Base-by-base conservation (phyloP, 106 monocot species). In the Vanilla planifolia region DNA sequence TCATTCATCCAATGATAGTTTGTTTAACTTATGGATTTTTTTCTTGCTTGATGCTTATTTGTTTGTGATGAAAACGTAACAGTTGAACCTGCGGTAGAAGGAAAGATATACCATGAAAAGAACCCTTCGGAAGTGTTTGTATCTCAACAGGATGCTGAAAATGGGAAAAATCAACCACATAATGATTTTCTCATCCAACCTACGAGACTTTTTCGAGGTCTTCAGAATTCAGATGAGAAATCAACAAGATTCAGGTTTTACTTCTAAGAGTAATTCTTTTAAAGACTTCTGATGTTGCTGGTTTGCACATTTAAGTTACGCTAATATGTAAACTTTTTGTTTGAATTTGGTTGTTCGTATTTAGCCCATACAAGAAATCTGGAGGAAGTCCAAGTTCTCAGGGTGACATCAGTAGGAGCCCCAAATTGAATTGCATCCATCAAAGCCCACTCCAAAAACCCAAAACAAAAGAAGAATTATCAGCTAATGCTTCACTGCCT, bases 141-240 rank as follows among this genome's bases (percentile, higher is more conserved):
- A 55, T 61, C 61, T 23, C 66, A 44, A 16, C 57, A 63, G n/a
- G 65, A 65, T 24, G 71, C 70, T 53, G 52, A 52, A 56, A 72
- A 62, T 66, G 66, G 66, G 15, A 28, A 48, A 23, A 41, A 22
- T 50, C 63, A 13, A 22, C 66, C 63, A n/a, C 56, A 48, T 33
- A 48, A 55, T 8, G 51, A 44, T 22, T 33, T 13, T 29, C 50
- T 57, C 32, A 32, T 33, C 15, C 68, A 42, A 55, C 24, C 29
- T 69, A 33, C 21, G 16, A 50, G 55, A 69, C 29, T 20, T 19
- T 21, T 59, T 8, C 30, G 59, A 41, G 48, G 17, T 22, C 63
- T 25, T 48, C 19, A 51, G 19, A 34, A 44, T 23, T 77, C 61
- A 61, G 61, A 66, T 66, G 71, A 52, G 33, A 70, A 66, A 55